Base-by-base conservation (phyloP, 192 early-diverging fungal species). In the Coemansia interrupta region DNA sequence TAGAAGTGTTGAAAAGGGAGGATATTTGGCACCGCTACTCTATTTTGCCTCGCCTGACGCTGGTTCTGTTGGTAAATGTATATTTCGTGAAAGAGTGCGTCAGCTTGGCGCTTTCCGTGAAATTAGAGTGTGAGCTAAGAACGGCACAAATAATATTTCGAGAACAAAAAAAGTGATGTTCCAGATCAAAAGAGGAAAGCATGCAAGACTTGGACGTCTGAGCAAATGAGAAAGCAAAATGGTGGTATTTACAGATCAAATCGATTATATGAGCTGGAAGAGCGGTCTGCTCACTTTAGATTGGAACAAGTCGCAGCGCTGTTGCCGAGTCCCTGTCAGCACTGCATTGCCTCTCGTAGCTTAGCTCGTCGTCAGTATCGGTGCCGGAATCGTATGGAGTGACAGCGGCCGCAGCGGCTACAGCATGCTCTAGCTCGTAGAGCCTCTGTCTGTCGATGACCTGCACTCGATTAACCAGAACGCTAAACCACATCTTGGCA, bases 401-500 rank as follows among this genome's bases (percentile, higher is more conserved):
- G 47, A 26, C 51, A 3, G 54, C 39, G 32, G 19, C 54, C 3
- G 54, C 54, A 18, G 40, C 19, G 15, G 54, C 36, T 18, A 55
- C 23, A 3, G 10, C 54, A 10, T 39, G 36, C 54, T 55, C 54
- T 23, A 55, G 39, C 2, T 42, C 23, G 19, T 10, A 23, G 9
- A 32, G 17, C 48, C 23, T 36, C 13, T 38, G 26, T 13, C 52
- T 45, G 50, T 24, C 52, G 39, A 46, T 51, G 22, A 40, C 54
- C 17, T 45, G 40, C 10, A 29, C 29, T 11, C 45, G 60, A 22
- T 56, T 43, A 5, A 52, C 53, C 56, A 70, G 41, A 13, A 56
- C 48, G 53, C 63, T 57, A 39, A 60, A 43, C 68, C 68, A 70
- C 47, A 60, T 60, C 11, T 45, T 58, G 38, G 68, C 68, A 13